phyloP scores from a whole-genome alignment of 495 filamentous ascomycete genomes.

The Hypoxylon intermedium region DNA sequence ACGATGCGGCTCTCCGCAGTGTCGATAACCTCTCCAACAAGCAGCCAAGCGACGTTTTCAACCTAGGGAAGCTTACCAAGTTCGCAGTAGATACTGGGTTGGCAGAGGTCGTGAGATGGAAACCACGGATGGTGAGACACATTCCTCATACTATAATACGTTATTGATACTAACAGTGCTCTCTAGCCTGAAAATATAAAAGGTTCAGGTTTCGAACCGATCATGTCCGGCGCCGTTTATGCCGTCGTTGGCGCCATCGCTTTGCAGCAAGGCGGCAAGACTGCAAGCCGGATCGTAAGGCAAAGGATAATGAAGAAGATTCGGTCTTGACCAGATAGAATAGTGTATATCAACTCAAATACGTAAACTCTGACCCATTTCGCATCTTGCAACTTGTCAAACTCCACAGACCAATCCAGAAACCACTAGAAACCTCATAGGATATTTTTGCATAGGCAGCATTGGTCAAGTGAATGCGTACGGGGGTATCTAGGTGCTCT shows the following conservation, averaged over 20 bases:
- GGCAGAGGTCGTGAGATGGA: slow-evolving; percentile 80
- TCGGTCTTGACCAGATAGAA: slow-evolving; percentile 17
- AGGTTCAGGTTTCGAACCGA: slow-evolving; percentile 71
- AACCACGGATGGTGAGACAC: slow-evolving; percentile 73
- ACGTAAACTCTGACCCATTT: no score
- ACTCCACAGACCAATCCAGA: no score
- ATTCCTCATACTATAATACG: neutral
- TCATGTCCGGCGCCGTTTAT: slow-evolving; percentile 78
- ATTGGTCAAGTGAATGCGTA: no score
- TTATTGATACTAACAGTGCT: slow-evolving; percentile 21
- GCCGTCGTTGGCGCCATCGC: slow-evolving; percentile 88
- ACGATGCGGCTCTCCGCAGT: slow-evolving; percentile 74
- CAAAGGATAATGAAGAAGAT: slow-evolving; percentile 73
- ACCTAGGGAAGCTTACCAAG: slow-evolving; percentile 65
- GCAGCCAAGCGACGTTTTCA: slow-evolving; percentile 62
- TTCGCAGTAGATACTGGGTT: slow-evolving; percentile 76
- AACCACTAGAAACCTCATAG: no score
- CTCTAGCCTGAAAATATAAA: slow-evolving; percentile 72
- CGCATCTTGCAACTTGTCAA: no score
- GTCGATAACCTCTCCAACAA: slow-evolving; percentile 68
- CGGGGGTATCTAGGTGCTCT: no score
- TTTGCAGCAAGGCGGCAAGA: slow-evolving; percentile 80
- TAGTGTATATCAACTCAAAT: slow-evolving; percentile 18
- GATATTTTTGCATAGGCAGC: no score
- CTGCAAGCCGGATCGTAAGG: slow-evolving; percentile 74